Conservation (phyloP, 306 rosid genomes). For the Trichosanthes truncata region DNA sequence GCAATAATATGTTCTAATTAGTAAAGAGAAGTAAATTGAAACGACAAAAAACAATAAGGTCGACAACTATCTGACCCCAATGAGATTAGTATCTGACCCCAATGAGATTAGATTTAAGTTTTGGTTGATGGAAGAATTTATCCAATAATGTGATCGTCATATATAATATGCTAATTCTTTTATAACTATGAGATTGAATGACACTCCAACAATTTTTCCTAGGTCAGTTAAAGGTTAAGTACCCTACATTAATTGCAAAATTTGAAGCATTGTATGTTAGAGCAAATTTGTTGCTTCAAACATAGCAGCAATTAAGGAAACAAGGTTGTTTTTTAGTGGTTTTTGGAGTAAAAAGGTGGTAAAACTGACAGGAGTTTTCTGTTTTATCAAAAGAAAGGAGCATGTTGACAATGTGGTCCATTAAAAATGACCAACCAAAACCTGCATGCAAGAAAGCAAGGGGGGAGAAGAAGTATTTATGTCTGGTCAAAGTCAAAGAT, state of each 20-base stretch:
- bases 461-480: slow-evolving; percentile 1
- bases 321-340: background rate
- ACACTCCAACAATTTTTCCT: background rate
- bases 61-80: background rate
- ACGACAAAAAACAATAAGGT: background rate
- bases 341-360: background rate
- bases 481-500: background rate
- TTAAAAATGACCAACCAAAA: background rate
- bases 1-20: background rate
- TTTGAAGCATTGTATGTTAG: background rate
- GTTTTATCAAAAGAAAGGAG: background rate
- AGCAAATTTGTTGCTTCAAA: background rate
- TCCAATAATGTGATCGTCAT: background rate
- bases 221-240: background rate
- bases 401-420: slow-evolving; percentile 10
- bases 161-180: background rate
- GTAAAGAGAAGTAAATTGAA: background rate
- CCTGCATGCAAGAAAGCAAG: slow-evolving; percentile 8
- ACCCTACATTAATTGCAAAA: background rate
- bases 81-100: background rate
- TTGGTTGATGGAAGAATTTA: background rate
- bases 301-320: slow-evolving; percentile 4
- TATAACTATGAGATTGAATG: background rate
- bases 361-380: background rate
- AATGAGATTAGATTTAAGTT: background rate